Percentiles rank a stretch among this genome's conserved stretches.
phyloP scores from a whole-genome alignment of 139 green algal genomes.

The Chlorella ohadii region DNA sequence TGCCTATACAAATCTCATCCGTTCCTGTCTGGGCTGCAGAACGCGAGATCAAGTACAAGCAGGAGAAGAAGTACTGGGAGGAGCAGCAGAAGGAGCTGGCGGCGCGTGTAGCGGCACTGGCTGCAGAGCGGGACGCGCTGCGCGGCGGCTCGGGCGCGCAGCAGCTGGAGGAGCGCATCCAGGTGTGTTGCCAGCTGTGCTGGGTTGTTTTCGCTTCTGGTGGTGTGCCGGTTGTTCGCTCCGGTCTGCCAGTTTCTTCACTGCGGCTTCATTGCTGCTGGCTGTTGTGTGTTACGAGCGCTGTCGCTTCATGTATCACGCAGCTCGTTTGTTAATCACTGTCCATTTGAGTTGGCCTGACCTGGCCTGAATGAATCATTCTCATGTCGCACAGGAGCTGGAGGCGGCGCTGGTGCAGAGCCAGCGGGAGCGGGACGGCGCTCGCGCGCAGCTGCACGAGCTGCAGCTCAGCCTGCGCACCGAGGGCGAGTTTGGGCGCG shows the following conservation, averaged over 20 bases:
- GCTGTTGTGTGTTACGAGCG: too few species aligned
- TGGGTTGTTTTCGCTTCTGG: not conserved
- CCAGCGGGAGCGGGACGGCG: conserved; percentile 18
- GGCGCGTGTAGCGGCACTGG: not conserved
- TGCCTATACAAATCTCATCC: too few species aligned
- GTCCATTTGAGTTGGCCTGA: too few species aligned
- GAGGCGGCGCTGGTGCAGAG: conserved; percentile 36
- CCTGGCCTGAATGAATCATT: too few species aligned
- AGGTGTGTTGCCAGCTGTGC: not conserved
- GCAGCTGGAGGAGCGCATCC: conserved; percentile 31
- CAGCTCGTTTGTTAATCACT: too few species aligned
- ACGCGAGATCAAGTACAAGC: conserved; percentile 69
- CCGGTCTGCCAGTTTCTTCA: too few species aligned
- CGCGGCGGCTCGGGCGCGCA: not conserved
- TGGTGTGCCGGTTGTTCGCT: not conserved
- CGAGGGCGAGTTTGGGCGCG: conserved; percentile 33
- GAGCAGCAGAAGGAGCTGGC: conserved; percentile 26
- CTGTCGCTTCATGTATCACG: too few species aligned
- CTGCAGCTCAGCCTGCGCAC: conserved; percentile 42
- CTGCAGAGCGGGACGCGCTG: not conserved
- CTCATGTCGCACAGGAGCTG: conserved; percentile 10
- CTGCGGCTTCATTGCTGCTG: too few species aligned
- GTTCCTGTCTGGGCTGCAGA: too few species aligned
- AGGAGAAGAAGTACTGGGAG: conserved; percentile 62
- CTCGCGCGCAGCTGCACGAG: conserved; percentile 41